phyloP scores from a whole-genome alignment of 495 filamentous ascomycete species.

The Cercophora newfieldiana region DNA sequence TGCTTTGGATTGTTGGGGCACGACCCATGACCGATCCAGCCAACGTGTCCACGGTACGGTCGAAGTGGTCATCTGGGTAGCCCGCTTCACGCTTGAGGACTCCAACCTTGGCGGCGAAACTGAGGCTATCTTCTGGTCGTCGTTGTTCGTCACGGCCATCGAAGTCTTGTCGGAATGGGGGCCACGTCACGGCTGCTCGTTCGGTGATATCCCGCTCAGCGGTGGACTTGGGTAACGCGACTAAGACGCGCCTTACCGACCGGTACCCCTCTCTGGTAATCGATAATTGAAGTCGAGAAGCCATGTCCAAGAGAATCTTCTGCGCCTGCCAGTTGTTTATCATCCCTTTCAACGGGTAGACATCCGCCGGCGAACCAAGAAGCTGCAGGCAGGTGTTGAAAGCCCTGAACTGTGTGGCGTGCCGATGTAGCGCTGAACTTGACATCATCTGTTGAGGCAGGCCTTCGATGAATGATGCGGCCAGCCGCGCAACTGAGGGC shows the following conservation, averaged over 20 bases:
- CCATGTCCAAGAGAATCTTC: slow-evolving; percentile 39
- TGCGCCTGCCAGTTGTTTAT: slow-evolving; percentile 50
- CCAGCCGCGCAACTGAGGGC: slow-evolving; percentile 35
- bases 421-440: background rate
- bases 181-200: slow-evolving; percentile 46
- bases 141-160: slow-evolving; percentile 48
- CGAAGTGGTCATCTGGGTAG: slow-evolving; percentile 35
- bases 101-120: slow-evolving; percentile 41
- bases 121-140: slow-evolving; percentile 41
- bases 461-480: slow-evolving; percentile 34
- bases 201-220: slow-evolving; percentile 38
- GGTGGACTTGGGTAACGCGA: slow-evolving; percentile 38
- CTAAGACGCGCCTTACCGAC: slow-evolving; percentile 41
- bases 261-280: slow-evolving; percentile 39
- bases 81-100: slow-evolving; percentile 43
- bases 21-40: slow-evolving; percentile 35
- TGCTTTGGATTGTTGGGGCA: slow-evolving; percentile 45
- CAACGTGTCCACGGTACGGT: slow-evolving; percentile 38
- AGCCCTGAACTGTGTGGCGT: slow-evolving; percentile 21
- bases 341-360: slow-evolving; percentile 33
- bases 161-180: slow-evolving; percentile 44
- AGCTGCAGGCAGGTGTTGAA: slow-evolving; percentile 39
- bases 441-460: slow-evolving; percentile 23
- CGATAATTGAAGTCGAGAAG: slow-evolving; percentile 36
- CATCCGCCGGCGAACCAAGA: slow-evolving; percentile 32